Conservation (phyloP, 1,284 basidiomycete genomes). For the Ganoderma sp. region DNA sequence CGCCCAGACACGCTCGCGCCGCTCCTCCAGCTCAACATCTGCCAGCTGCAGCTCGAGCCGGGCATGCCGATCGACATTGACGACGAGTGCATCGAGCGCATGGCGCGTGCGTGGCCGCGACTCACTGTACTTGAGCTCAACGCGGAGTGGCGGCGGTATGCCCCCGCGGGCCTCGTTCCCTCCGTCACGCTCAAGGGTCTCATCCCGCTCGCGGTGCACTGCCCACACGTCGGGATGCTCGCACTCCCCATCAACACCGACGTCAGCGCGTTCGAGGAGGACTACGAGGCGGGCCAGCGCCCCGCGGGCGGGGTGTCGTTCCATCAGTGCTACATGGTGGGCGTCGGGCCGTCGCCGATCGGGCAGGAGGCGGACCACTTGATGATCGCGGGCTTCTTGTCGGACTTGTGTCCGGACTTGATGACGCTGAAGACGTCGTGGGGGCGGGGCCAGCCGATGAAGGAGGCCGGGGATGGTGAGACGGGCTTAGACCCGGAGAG, state of each 20-base stretch:
- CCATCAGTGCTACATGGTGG: conserved; percentile 18
- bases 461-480: conserved; percentile 6
- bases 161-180: not conserved
- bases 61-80: conserved; percentile 25
- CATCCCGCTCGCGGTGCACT: conserved; percentile 25
- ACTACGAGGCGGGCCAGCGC: conserved; percentile 20
- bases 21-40: conserved; percentile 22
- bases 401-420: conserved; percentile 31
- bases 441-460: conserved; percentile 5
- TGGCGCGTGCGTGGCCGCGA: conserved; percentile 24
- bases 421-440: conserved; percentile 23
- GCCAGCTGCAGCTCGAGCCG: conserved; percentile 23
- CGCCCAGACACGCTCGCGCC: conserved; percentile 23
- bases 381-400: conserved; percentile 27
- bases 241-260: conserved; percentile 22
- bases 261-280: conserved; percentile 15
- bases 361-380: conserved; percentile 13
- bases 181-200: conserved; percentile 23
- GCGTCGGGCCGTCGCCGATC: conserved; percentile 19
- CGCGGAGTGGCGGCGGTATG: conserved; percentile 24
- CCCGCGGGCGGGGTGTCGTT: conserved; percentile 26
- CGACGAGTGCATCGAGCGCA: conserved; percentile 24
- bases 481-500: conserved; percentile 16
- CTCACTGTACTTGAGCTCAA: conserved; percentile 27
- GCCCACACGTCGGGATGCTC: conserved; percentile 17